Evolutionary conservation across 2,329 filamentous ascomycete genomes (phyloP), one percentile per base, ranked within the genome.

Genomic region (Acephala macrosclerotiorum): DNA sequence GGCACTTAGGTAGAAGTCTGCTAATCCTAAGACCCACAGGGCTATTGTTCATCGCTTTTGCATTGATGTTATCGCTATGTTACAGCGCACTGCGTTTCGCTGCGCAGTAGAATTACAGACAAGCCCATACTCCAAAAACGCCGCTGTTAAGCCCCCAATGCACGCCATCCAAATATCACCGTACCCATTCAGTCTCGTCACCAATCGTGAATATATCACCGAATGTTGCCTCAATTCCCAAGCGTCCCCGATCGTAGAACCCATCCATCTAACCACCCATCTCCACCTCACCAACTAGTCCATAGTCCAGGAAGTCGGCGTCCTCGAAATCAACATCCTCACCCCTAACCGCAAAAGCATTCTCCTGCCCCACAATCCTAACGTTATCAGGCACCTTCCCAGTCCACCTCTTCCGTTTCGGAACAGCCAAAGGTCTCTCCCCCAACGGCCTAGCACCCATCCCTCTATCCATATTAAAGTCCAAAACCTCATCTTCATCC

Each of bases 281-380:
- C 66, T 75, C 72, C n/a, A 74, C 70, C 59, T 76, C 75, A 25
- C 42, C 56, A 20, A 62, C 59, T 18, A 70, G 42, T 8, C 63
- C 67, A 70, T 76, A 80, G 63, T 87, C 86, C 61, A 90, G 75
- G 66, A 93, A 93, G 0, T 85, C 82, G 0, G 90, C 90, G 65
- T 93, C 91, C 64, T 85, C 88, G 75, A 93, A 93, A 75, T 93
- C 70, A 4, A 76, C 49, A 62, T 68, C 63, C 29, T 62, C 12
- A 70, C 77, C 65, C 7, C 4, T 33, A 76, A 76, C 26, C 58
- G 59, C 68, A 78, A 77, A 33, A 33, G 29, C 29, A 68, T 85
- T 86, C 73, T 87, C 84, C 73, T 87, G 83, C 2, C 64, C 66
- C 76, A 61, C 29, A 26, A 59, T 35, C 51, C 56, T 64, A 18